Evolutionary conservation across 1,284 basidiomycete genomes (phyloP).

Genomic region (Coniophora puteana): DNA sequence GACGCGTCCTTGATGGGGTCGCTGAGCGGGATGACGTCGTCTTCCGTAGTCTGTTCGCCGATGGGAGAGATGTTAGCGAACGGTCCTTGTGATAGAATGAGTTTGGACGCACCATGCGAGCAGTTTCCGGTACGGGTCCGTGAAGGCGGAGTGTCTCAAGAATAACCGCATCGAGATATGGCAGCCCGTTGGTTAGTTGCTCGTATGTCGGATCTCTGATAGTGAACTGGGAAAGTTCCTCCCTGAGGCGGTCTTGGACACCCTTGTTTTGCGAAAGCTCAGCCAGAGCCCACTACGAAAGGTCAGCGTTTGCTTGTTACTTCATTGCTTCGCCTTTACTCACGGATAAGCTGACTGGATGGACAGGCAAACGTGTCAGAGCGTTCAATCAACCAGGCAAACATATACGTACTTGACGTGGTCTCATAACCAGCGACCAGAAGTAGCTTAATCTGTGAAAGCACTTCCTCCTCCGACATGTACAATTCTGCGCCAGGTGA

Average conservation of each 20-base stretch:
- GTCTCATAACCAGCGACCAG: constrained; percentile 42
- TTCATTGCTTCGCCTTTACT: constrained; percentile 1
- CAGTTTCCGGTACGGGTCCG: constrained; percentile 6
- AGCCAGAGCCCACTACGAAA: constrained; percentile 20
- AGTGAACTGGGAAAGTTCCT: constrained; percentile 34
- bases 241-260: constrained; percentile 36
- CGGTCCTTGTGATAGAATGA: constrained; percentile 7
- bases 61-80: too few species aligned
- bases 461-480: constrained; percentile 50
- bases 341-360: constrained; percentile 19
- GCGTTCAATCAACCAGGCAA: background rate
- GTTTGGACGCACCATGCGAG: constrained; percentile 24
- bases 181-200: constrained; percentile 27
- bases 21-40: constrained; percentile 50
- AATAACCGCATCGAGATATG: constrained; percentile 33
- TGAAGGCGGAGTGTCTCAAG: constrained; percentile 21
- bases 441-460: constrained; percentile 43
- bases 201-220: constrained; percentile 30
- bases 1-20: constrained; percentile 29
- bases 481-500: constrained; percentile 27
- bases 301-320: background rate
- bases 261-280: constrained; percentile 16
- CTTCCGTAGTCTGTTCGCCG: constrained; percentile 41
- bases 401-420: constrained; percentile 32
- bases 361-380: too few species aligned